Conservation (phyloP, 1,284 basidiomycete species). For the Earliella scabrosa region DNA sequence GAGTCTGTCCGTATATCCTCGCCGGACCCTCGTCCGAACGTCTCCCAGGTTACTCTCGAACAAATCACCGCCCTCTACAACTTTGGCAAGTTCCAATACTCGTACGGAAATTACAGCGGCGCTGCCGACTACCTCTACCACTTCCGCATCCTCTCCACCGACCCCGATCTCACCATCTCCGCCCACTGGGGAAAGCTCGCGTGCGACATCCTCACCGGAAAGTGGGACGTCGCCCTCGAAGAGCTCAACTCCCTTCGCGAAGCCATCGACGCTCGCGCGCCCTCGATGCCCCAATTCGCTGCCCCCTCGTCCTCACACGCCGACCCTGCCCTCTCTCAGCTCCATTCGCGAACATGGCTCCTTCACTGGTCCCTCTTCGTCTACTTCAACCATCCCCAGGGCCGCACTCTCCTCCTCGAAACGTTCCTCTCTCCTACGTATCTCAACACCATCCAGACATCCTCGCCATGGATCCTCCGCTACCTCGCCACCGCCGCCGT, state of each 20-base stretch:
- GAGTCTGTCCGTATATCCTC: background rate
- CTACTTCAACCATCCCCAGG: slow-evolving; percentile 96
- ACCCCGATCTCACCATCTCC: slow-evolving; percentile 89
- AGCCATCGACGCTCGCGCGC: slow-evolving; percentile 81
- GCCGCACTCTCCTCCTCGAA: slow-evolving; percentile 93
- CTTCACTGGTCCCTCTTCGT: slow-evolving; percentile 99
- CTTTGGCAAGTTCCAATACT: slow-evolving; percentile 98
- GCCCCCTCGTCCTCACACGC: slow-evolving; percentile 43
- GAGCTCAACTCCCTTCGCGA: slow-evolving; percentile 95
- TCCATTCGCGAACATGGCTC: slow-evolving; percentile 97
- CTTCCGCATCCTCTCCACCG: slow-evolving; percentile 96
- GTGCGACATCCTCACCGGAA: slow-evolving; percentile 92
- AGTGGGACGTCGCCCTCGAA: slow-evolving; percentile 92
- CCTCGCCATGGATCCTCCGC: slow-evolving; percentile 93
- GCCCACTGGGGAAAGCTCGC: slow-evolving; percentile 99
- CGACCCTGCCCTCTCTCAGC: slow-evolving; percentile 70
- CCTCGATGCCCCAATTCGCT: slow-evolving; percentile 49
- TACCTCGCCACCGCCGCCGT: slow-evolving; percentile 95
- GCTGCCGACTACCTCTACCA: slow-evolving; percentile 99
- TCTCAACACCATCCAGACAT: slow-evolving; percentile 98
- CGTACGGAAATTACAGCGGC: slow-evolving; percentile 94
- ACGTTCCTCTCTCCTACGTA: slow-evolving; percentile 96
- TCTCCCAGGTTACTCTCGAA: slow-evolving; percentile 44
- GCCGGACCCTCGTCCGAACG: background rate
- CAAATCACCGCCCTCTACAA: slow-evolving; percentile 97